Conservation (phyloP, 176 grass and related monocot genomes). For the Alopecurus myosuroides region DNA sequence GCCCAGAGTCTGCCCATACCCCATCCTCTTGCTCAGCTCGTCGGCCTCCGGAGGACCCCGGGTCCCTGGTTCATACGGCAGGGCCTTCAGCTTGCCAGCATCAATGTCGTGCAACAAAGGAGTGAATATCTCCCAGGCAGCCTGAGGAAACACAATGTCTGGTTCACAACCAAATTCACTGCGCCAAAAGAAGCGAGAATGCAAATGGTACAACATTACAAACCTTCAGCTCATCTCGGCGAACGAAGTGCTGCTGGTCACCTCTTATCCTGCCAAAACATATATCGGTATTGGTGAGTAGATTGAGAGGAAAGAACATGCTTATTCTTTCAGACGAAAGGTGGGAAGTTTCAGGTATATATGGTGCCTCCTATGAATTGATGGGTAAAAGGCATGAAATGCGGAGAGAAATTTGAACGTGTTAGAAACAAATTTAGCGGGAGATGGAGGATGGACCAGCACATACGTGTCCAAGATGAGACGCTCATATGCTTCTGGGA, state of each 20-base stretch:
- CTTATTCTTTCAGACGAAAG: neutral
- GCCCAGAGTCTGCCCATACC: conserved; percentile 82
- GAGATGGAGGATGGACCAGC: neutral
- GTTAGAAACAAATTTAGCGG: neutral
- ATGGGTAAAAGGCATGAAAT: neutral
- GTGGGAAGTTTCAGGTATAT: neutral
- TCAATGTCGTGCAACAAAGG: conserved; percentile 88
- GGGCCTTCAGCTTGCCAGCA: conserved; percentile 52
- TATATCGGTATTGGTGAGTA: neutral
- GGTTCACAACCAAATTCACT: neutral
- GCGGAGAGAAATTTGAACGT: neutral
- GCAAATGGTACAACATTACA: neutral
- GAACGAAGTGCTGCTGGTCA: conserved; percentile 96
- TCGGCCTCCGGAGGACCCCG: conserved; percentile 74
- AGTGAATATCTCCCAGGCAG: conserved; percentile 96
- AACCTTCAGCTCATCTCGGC: conserved; percentile 89
- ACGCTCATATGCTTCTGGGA: conserved; percentile 96
- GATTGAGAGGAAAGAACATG: neutral
- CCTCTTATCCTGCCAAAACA: conserved; percentile 76
- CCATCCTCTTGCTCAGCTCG: conserved; percentile 56
- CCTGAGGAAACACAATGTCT: conserved; percentile 42
- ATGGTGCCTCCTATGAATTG: neutral
- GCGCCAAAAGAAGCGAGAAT: neutral
- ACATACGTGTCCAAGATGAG: conserved; percentile 92
- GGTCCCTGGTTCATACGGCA: conserved; percentile 62